Evolutionary conservation across 148 eudicot genomes (phyloP).

Genomic region (Nyssa sinensis): DNA sequence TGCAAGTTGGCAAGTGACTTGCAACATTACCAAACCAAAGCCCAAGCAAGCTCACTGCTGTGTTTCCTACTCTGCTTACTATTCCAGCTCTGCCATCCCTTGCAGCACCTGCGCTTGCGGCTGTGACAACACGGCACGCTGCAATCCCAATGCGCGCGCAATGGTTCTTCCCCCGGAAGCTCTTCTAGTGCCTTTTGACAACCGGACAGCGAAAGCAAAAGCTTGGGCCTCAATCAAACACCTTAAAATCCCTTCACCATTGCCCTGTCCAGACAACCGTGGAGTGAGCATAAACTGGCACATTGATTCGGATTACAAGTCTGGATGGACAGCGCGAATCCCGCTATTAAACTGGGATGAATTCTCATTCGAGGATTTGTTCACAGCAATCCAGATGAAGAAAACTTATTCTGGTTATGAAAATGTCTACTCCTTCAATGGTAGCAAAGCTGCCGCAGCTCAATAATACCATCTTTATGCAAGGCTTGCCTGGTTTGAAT

Average conservation of each 20-base stretch:
- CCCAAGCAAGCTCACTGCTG: conserved; percentile 51
- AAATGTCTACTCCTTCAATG: conserved; percentile 58
- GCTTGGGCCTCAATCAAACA: conserved; percentile 41
- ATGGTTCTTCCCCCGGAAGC: conserved; percentile 40
- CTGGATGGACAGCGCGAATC: conserved; percentile 55
- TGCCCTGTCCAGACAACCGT: conserved; percentile 60
- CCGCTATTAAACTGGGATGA: conserved; percentile 51
- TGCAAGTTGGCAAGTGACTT: conserved; percentile 78
- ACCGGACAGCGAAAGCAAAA: conserved; percentile 29
- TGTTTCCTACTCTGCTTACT: conserved; percentile 76
- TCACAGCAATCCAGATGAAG: conserved; percentile 38
- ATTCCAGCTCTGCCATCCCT: conserved; percentile 34
- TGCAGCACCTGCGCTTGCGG: conserved; percentile 57
- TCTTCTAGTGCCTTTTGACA: conserved; percentile 47
- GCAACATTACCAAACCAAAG: conserved; percentile 79
- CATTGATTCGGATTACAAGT: conserved; percentile 37
- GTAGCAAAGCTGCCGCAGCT: conserved; percentile 28
- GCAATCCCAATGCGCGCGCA: conserved; percentile 26
- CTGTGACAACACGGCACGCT: conserved; percentile 22
- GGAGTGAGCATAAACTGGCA: conserved; percentile 65
- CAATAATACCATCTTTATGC: conserved; percentile 44
- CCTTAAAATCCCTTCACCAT: background rate
- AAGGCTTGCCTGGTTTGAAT: conserved; percentile 48
- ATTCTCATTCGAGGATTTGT: conserved; percentile 36
- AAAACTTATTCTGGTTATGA: conserved; percentile 40